Evolutionary conservation across 78 protist genomes (phyloP), one percentile per base, ranked within the genome.

Genomic region (Dictyostelium discoideum): DNA sequence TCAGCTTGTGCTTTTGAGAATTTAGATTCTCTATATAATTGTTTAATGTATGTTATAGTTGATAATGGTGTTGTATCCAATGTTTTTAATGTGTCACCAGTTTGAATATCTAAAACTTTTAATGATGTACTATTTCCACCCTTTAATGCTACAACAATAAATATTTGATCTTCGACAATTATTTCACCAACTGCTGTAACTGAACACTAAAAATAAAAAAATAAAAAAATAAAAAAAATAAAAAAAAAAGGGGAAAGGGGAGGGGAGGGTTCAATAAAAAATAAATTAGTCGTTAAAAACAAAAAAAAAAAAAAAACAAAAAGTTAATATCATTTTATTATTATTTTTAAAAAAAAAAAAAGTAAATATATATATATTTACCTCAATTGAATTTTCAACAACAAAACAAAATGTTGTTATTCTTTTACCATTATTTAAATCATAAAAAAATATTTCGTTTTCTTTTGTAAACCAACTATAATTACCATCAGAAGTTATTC

Each of bases 161-260:
- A 90, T n/a, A 72, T 32, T 73, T 22, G 10, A 54, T 50, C 48
- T 3, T 46, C 39, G 20, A 83, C 14, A 37, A 39, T 37, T 29
- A 90, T 40, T 37, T 90, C 95, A 9, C 83, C 26, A 67, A 90
- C 95, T 72, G 95, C 84, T 72, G 81, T 82, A 22, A 90, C 88
- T 5, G 24, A 40, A 44, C 74, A 54, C 87, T 90, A 74, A 7
- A 42, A 7, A 42, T n/a, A 32, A 9, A 46, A 9, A 46, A 9
- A 46, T 67, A 26, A 44, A 22, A 60, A 44, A 54, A 18, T 20
- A 20, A 29, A 20, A 60, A 60, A 3, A 60, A 5, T 5, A 60
- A 60, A 20, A 60, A 20, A 1, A 60, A 60, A 60, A 20, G 22
- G 3, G 18, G 18, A 16, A 16, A 54, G 5, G 16, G 65, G 0